Evolutionary conservation across 805 yeast species (phyloP), one percentile per base, ranked within the genome.

Genomic region (Yamadazyma sp.): DNA sequence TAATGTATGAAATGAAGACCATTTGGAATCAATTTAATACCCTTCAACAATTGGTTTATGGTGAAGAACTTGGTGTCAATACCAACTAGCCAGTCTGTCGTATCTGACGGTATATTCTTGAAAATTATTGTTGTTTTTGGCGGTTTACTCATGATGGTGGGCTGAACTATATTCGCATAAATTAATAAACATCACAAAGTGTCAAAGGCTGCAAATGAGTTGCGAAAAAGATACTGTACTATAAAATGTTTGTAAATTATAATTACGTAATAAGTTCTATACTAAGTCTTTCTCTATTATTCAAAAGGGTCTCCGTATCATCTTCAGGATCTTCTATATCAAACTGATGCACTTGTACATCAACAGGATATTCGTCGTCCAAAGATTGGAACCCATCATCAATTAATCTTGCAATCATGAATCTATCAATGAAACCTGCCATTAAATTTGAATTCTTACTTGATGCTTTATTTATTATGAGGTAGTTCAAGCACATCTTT

Each of bases 1-100:
- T 73, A 68, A 52, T 80, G 86, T 9, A 80, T 44, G 1, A 77
- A 53, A 52, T 80, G 86, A 0, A 67, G 30, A 0, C 86, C 86
- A 3, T 51, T 38, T 0, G 75, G 67, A 4, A 80, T 57, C 12
- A 56, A 52, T 43, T 76, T 77, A 42, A 80, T 63, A 1, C 86
- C 86, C 38, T 54, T 59, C 16, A 75, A 56, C 2, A 55, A 36
- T 7, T 52, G 39, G 17, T 62, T 66, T 7, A 70, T 48, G 23
- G 58, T 60, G 58, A 76, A 73, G 49, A 70, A 75, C 40, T 65
- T 70, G 14, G 69, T 49, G 40, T 76, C 80, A 17, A 76, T 64
- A 1, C 82, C 82, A 4, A 59, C 23, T 13, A 53, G 35, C 50
- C 56, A 49, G 26, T 49, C 42, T 17, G 42, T 38, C 7, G 44